Conservation (phyloP, 192 early-diverging fungal species). For the Phlyctochytrium arcticum region DNA sequence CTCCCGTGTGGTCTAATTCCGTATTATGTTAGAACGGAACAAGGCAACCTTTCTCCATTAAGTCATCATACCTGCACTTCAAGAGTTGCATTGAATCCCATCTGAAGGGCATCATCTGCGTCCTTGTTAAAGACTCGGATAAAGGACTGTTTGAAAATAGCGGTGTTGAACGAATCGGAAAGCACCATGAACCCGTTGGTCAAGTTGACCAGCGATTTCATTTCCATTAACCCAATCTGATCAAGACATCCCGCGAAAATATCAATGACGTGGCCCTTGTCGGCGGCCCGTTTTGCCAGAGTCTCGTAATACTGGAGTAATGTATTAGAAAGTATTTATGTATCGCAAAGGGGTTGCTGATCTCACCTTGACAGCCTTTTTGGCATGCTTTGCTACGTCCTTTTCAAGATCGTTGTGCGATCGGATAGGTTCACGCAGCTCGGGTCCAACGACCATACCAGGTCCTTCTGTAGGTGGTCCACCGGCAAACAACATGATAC, state of each 20-base stretch:
- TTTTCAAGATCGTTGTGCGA: constrained; percentile 99
- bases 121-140: constrained; percentile 93
- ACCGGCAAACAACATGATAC: constrained; percentile 91
- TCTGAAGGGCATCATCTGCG: constrained; percentile 76
- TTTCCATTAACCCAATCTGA: constrained; percentile 95
- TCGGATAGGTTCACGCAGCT: constrained; percentile 90
- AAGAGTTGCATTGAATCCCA: constrained; percentile 96
- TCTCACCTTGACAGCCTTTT: constrained; percentile 81
- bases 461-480: constrained; percentile 94
- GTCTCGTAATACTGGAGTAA: constrained; percentile 78
- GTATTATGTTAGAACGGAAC: neutral
- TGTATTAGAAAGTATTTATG: neutral
- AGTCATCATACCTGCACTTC: constrained; percentile 76
- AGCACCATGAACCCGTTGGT: constrained; percentile 94
- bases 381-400: constrained; percentile 86
- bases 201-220: constrained; percentile 83
- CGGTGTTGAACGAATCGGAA: constrained; percentile 90
- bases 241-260: constrained; percentile 98
- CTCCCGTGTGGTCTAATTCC: constrained; percentile 79
- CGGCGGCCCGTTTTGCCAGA: constrained; percentile 79
- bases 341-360: neutral
- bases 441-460: constrained; percentile 87
- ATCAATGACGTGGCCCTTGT: constrained; percentile 88
- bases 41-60: neutral
- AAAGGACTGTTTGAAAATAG: constrained; percentile 98